These are phyloP conservation scores for Leccinum obscurum DNA, from an alignment of 768 basidiomycete species.

Conservation along the genomic window DNA sequence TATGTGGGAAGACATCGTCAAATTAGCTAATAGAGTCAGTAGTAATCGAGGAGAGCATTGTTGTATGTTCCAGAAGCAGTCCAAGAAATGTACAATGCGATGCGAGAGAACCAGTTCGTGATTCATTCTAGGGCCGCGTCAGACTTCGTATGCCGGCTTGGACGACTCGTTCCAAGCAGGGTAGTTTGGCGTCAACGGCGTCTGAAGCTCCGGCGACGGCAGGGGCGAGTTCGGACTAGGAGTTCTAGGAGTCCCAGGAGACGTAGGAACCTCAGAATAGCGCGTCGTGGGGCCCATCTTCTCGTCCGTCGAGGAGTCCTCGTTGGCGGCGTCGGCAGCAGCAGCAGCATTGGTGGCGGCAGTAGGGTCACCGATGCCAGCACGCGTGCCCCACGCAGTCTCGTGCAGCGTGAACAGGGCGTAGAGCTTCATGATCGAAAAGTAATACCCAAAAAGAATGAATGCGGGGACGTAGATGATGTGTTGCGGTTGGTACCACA, in stretches of 20 bases:
- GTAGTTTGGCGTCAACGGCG: not conserved
- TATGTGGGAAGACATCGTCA: not conserved
- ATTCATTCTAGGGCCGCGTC: not conserved
- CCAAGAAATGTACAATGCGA: not conserved
- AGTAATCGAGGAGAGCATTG: not conserved
- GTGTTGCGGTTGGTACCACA: slow-evolving; percentile 75
- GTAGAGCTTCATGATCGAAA: slow-evolving; percentile 93
- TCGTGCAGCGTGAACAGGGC: slow-evolving; percentile 89
- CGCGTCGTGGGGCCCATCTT: slow-evolving; percentile 26
- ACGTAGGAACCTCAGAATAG: not conserved
- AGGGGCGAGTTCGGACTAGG: not conserved
- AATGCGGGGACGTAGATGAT: slow-evolving; percentile 84
- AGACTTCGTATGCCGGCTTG: not conserved
- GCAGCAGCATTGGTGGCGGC: slow-evolving; percentile 68
- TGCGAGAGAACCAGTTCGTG: not conserved
- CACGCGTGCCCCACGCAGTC: slow-evolving; percentile 96
- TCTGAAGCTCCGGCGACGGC: not conserved
- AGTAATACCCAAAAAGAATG: slow-evolving; percentile 91
- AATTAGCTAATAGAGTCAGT: not conserved
- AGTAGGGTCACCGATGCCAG: slow-evolving; percentile 84
- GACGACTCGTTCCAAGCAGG: slow-evolving; percentile 3
- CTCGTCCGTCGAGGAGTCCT: slow-evolving; percentile 10
- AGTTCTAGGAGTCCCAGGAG: not conserved
- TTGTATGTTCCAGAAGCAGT: not conserved
- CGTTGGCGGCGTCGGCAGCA: not conserved